These are phyloP conservation scores for Fusarium newnesense DNA, from an alignment of 2,329 filamentous ascomycete genomes.

Conservation along the genomic window DNA sequence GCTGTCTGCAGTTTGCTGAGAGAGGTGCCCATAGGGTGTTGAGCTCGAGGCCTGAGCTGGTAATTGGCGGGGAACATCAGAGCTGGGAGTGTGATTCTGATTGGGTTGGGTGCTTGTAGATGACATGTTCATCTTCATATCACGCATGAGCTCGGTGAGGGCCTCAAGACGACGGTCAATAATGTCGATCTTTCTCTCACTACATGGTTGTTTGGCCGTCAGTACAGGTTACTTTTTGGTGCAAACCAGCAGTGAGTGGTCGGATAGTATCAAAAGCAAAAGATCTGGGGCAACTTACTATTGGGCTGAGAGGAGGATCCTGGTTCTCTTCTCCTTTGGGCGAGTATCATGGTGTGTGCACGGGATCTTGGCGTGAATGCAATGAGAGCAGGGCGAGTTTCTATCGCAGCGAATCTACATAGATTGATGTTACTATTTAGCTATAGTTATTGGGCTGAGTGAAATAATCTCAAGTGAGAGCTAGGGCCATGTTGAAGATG, in stretches of 20 bases:
- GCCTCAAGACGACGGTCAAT: constrained; percentile 51
- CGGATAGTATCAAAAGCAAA: not conserved
- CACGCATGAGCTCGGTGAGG: constrained; percentile 48
- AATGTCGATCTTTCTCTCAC: constrained; percentile 53
- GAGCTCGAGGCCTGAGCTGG: constrained; percentile 26
- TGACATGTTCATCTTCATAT: constrained; percentile 45
- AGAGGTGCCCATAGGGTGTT: constrained; percentile 31
- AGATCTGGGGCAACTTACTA: constrained; percentile 46
- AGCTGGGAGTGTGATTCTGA: constrained; percentile 28
- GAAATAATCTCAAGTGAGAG: not conserved
- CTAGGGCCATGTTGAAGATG: not conserved
- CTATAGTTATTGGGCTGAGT: not conserved
- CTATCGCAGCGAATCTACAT: constrained; percentile 51
- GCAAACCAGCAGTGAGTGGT: not conserved
- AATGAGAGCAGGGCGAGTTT: constrained; percentile 51
- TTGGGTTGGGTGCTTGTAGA: constrained; percentile 10
- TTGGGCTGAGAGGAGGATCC: constrained; percentile 51
- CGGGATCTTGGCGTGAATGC: constrained; percentile 50
- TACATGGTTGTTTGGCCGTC: constrained; percentile 12
- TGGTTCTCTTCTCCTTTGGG: constrained; percentile 51
- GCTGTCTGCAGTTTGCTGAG: constrained; percentile 39
- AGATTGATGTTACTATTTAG: constrained; percentile 9
- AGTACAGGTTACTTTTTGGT: not conserved
- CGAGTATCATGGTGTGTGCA: constrained; percentile 48
- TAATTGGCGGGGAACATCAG: constrained; percentile 20